Percentiles rank a stretch among this genome's conserved stretches.
Conservation (phyloP, 108 stramenopile species). For the Skeletonema grethae region DNA sequence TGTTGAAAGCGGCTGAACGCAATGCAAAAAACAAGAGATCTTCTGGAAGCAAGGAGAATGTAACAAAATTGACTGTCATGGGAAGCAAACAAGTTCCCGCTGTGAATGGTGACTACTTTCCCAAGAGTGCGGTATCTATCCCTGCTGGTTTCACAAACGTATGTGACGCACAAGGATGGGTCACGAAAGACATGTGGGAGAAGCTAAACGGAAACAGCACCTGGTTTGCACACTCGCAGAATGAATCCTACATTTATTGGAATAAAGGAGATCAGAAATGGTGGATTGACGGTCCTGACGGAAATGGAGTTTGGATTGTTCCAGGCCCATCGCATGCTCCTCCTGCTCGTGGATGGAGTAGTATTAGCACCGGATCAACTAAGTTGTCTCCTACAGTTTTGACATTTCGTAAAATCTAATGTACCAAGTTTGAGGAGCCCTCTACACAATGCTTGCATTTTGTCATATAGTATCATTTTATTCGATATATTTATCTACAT, state of each 20-base stretch:
- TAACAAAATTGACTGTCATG: conserved; percentile 34
- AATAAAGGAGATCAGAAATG: conserved; percentile 47
- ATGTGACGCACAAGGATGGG: conserved; percentile 31
- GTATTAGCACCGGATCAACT: not conserved
- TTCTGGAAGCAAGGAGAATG: conserved; percentile 27
- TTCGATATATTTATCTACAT: not conserved
- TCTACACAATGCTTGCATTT: too few species aligned
- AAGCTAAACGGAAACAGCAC: conserved; percentile 34
- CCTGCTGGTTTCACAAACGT: conserved; percentile 38
- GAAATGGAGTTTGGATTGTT: conserved; percentile 46
- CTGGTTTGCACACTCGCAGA: conserved; percentile 47
- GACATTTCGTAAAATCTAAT: conserved; percentile 14
- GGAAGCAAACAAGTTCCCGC: conserved; percentile 17
- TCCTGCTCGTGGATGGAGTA: conserved; percentile 36
- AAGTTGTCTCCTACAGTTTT: conserved; percentile 5
- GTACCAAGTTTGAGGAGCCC: not conserved
- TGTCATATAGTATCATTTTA: not conserved
- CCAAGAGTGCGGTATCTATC: conserved; percentile 19
- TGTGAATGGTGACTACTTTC: conserved; percentile 41
- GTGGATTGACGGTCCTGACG: conserved; percentile 60
- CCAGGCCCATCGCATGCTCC: conserved; percentile 43
- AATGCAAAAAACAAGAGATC: conserved; percentile 12
- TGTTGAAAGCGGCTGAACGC: conserved; percentile 17
- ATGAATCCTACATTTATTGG: conserved; percentile 56
- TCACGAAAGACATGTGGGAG: conserved; percentile 30